Percentiles rank a stretch among this genome's conserved stretches.
These are phyloP conservation scores for Aphanomyces invadans DNA, from an alignment of 352 stramenopile genomes.

Conservation along the genomic window DNA sequence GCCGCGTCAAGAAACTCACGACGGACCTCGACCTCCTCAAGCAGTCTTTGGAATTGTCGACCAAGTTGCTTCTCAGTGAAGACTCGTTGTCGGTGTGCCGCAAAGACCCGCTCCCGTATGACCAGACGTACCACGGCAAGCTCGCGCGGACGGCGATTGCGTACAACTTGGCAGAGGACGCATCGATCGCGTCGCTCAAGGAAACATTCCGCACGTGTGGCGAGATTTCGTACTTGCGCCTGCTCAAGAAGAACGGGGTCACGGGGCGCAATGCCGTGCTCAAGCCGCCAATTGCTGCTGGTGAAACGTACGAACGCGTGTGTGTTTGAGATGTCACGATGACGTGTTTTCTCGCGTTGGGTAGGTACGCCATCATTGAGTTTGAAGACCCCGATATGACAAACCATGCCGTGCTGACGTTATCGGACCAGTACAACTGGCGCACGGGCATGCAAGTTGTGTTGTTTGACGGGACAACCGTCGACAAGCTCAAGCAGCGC, in stretches of 20 bases:
- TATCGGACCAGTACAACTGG: slow-evolving; percentile 85
- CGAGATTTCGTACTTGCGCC: slow-evolving; percentile 76
- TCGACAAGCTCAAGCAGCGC: slow-evolving; percentile 83
- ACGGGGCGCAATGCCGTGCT: slow-evolving; percentile 80
- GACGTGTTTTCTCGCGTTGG: background rate
- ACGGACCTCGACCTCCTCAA: slow-evolving; percentile 76
- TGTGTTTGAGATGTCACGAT: background rate
- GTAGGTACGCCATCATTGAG: slow-evolving; percentile 66
- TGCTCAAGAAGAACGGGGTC: slow-evolving; percentile 85
- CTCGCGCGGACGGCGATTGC: slow-evolving; percentile 77
- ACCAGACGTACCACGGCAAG: slow-evolving; percentile 83
- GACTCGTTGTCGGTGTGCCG: slow-evolving; percentile 79
- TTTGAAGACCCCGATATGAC: slow-evolving; percentile 84
- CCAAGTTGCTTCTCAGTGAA: slow-evolving; percentile 74
- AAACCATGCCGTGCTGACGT: slow-evolving; percentile 79
- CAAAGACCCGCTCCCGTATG: slow-evolving; percentile 65
- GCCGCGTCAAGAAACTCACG: slow-evolving; percentile 81
- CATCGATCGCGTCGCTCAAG: slow-evolving; percentile 72
- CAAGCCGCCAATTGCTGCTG: slow-evolving; percentile 78
- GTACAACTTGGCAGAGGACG: slow-evolving; percentile 80
- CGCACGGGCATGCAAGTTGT: slow-evolving; percentile 81
- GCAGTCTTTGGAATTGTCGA: slow-evolving; percentile 75
- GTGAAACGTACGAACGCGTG: slow-evolving; percentile 61
- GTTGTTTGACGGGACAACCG: slow-evolving; percentile 84
- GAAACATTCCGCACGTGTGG: slow-evolving; percentile 79